phyloP scores from a whole-genome alignment of 2,329 filamentous ascomycete genomes.

The Ophiostoma ulmi region DNA sequence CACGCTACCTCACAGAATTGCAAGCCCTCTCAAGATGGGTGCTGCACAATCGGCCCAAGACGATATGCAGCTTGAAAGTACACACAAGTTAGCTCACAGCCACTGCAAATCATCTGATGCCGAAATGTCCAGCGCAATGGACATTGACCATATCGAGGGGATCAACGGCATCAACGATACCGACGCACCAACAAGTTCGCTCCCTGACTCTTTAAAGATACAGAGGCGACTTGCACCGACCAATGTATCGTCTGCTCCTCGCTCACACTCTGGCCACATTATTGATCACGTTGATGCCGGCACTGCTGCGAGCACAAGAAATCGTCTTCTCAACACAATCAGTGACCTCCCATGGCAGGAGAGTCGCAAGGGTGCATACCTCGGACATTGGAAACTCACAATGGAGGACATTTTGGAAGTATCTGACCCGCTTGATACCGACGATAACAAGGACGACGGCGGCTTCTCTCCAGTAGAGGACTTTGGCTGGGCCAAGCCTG shows the following conservation, averaged over 20 bases:
- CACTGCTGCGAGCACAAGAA: background rate
- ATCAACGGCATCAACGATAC: background rate
- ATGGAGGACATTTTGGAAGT: conserved; percentile 21
- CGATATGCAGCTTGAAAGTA: background rate
- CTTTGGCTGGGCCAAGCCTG: conserved; percentile 22
- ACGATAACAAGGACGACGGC: background rate
- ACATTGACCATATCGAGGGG: background rate
- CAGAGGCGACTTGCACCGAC: conserved; percentile 32
- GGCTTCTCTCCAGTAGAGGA: background rate
- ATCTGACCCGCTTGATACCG: conserved; percentile 13
- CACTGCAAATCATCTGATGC: background rate
- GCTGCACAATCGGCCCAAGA: background rate
- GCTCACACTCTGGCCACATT: background rate
- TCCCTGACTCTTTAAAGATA: conserved; percentile 29
- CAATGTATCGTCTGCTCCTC: conserved; percentile 23
- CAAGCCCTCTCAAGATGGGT: background rate
- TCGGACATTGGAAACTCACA: conserved; percentile 35
- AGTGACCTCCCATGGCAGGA: conserved; percentile 19
- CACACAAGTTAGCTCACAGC: background rate
- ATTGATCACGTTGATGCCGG: background rate
- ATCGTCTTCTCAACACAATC: background rate
- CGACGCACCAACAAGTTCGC: background rate
- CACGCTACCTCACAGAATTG: background rate
- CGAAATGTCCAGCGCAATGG: background rate
- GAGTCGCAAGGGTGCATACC: conserved; percentile 32